Base-by-base conservation (phyloP, 139 green algal genomes). In the Coccomyxa sp. region DNA sequence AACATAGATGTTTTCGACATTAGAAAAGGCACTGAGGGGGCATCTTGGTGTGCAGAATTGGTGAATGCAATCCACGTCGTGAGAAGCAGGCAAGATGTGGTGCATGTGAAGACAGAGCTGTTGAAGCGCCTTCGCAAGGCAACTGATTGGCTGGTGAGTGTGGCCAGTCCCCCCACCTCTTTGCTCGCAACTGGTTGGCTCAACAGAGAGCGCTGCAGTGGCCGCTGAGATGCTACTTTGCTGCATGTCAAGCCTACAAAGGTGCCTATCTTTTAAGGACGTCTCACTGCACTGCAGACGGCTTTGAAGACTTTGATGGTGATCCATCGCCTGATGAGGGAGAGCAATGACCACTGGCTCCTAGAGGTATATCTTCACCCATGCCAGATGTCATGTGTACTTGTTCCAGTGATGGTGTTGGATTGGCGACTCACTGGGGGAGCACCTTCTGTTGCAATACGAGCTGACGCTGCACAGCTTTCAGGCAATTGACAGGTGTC, bases 261-360 rank as follows among this genome's bases (percentile, higher is more conserved):
- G n/a, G n/a, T n/a, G n/a, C n/a, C n/a, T n/a, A n/a, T n/a, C n/a
- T n/a, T n/a, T n/a, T n/a, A n/a, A n/a, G n/a, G n/a, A n/a, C 12
- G 24, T 68, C 8, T 27, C 12, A 22, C 38, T 35, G 39, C 72
- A 64, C 10, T 31, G 73, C 85, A 89, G 85, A 90, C 81, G 8
- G 91, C 90, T 36, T 81, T 98, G 12, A 98, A 98, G 82, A 87
- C 91, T 16, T 82, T 96, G 9, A 92, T 97, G 71, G 88, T 92
- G 0, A 89, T 97, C 68, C 94, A 98, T 78, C 87, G 93, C 22
- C 86, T 98, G 0, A 90, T 97, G 86, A 82, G 89, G 0, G 94
- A 97, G 82, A 88, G 83, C 22, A 90, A 96, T 79, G 77, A 85
- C 0, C 79, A 76, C 54, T 95, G 95, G 77, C 72, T 93, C 70